Base-by-base conservation (phyloP, 2,329 filamentous ascomycete genomes). In the Trichoderma harzianum region DNA sequence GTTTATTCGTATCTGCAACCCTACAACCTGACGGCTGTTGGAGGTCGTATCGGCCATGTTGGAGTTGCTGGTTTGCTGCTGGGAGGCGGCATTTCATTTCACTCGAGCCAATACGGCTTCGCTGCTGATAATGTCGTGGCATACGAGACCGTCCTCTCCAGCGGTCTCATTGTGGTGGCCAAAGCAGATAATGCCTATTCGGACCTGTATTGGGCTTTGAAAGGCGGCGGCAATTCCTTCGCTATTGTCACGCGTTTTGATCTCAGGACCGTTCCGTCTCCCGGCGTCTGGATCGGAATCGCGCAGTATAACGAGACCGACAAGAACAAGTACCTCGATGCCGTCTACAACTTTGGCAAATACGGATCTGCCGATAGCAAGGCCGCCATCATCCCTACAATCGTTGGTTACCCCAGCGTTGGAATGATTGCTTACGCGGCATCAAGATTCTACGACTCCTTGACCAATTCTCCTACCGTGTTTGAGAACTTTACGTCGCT, bases 71-170 rank as follows among this genome's bases (percentile, higher is more conserved):
- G 79, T 2, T 73, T 80, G 6, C 70, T 78, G 10, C 74, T 79
- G 3, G 78, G 78, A 14, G 78, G 77, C 0, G 77, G 77, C 3
- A 76, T 72, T 34, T 73, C 76, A n/a, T 76, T 74, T 64, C 74
- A 72, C 63, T 73, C 74, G 1, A 81, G 82, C 0, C 78, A 78
- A 0, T 76, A 83, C 36, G 87, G 87, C 7, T 85, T 83, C 75
- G 83, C 80, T 8, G 85, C 83, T 72, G 85, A 87, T 76, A 84
- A 81, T 12, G 81, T 86, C 14, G 74, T 77, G 26, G 80, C 79
- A 24, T 86, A 80, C 64, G 80, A 87, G 51, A 79, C 89, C 11
- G 86, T 89, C 2, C 81, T 87, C 1, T 82, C 84, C 0, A 78
- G 80, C 34, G 86, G 86, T 0, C 72, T 75, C 2, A 80, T 88